Percentiles rank a stretch among this genome's conserved stretches.
Evolutionary conservation across 139 green algal genomes (phyloP).

Genomic region (Tetraselmis striata): DNA sequence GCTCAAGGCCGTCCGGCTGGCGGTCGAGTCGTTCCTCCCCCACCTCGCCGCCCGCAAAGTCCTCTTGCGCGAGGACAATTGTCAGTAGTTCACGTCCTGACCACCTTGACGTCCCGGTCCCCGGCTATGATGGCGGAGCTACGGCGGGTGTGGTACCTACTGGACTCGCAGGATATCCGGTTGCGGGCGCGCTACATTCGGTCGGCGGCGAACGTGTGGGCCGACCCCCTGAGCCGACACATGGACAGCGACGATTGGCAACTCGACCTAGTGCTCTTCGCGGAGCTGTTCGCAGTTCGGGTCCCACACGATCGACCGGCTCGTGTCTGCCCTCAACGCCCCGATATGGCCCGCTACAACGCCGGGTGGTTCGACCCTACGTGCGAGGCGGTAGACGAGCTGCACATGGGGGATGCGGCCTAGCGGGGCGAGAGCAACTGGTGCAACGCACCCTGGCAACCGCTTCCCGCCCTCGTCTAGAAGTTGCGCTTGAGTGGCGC

Average conservation of each 20-base stretch:
- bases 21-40: background rate
- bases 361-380: background rate
- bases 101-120: background rate
- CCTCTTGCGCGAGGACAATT: background rate
- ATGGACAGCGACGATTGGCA: background rate
- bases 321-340: background rate
- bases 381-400: background rate
- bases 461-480: too few relatives aligned
- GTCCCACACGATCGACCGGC: background rate
- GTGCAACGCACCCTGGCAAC: too few relatives aligned
- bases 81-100: too few relatives aligned
- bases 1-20: background rate
- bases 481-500: too few relatives aligned
- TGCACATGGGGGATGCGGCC: background rate
- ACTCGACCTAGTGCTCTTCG: background rate
- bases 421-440: background rate
- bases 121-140: background rate
- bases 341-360: background rate
- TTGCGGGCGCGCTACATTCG: background rate
- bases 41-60: background rate
- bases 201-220: background rate
- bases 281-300: background rate
- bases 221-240: background rate
- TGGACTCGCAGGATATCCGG: background rate
- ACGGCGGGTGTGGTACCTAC: background rate